Base-by-base conservation (phyloP, 805 yeast genomes). In the Wickerhamomyces xylosicus region DNA sequence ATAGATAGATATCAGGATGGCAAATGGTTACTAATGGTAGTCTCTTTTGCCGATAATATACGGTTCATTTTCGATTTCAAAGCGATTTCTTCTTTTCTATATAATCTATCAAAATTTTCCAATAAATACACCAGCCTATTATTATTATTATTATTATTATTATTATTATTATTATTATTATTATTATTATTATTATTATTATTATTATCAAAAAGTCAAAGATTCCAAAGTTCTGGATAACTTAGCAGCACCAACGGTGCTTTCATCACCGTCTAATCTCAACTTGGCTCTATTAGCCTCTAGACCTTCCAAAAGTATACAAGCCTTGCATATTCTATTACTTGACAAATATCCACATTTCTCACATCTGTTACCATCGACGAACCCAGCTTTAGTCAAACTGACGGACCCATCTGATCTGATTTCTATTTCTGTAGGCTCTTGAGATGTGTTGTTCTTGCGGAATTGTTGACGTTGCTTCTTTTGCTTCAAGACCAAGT, bases 281-380 rank as follows among this genome's bases (percentile, higher is more conserved):
- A 84, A 52, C 56, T 79, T 77, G 0, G 96, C 83, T 47, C 92
- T 69, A 46, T 73, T 77, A 38, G 73, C 66, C 49, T 89, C 92
- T 40, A 92, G 68, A 0, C 96, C 96, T 43, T 85, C 89, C 36
- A 92, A 61, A 21, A 92, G 63, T 39, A 83, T 72, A 59, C 98
- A 92, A 1, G 98, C 98, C 61, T 92, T 92, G 62, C 98, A 92
- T 6, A 87, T 73, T 52, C 64, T 71, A 57, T 92, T 92, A 46
- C 89, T 82, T 0, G 97, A 85, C 31, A 92, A 62, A 54, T 90
- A 92, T 0, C 97, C 96, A 63, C 98, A 92, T 44, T 77, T 78
- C 46, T 79, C 84, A 63, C 98, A 92, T 42, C 77, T 64, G 48
- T 79, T 80, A 3, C 86, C 87, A 53, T 80, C 85, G 17, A 64